Conservation (phyloP, 2,329 filamentous ascomycete species). For the Pezicula rhizophila region DNA sequence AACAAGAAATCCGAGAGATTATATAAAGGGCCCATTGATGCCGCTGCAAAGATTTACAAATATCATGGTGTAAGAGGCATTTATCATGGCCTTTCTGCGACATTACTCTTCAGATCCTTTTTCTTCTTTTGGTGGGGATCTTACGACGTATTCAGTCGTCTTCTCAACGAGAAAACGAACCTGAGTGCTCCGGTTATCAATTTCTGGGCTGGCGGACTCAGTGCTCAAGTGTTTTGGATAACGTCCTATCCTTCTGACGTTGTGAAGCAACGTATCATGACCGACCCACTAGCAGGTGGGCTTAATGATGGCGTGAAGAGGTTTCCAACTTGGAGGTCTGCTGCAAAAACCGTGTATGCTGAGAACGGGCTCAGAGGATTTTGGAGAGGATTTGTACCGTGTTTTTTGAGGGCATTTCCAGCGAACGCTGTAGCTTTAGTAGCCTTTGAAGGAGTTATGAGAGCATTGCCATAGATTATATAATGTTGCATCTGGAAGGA, state of each 20-base stretch:
- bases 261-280: conserved; percentile 96
- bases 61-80: conserved; percentile 72
- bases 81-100: conserved; percentile 80
- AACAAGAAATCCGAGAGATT: conserved; percentile 69
- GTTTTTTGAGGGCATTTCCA: conserved; percentile 88
- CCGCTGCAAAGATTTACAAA: conserved; percentile 61
- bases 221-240: conserved; percentile 91
- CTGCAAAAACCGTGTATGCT: conserved; percentile 67
- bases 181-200: conserved; percentile 78
- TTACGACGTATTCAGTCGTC: conserved; percentile 76
- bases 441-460: conserved; percentile 89
- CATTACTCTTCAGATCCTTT: conserved; percentile 81
- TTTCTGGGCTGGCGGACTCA: conserved; percentile 94
- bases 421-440: conserved; percentile 92
- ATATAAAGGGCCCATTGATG: conserved; percentile 86
- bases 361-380: conserved; percentile 76
- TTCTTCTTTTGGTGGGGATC: conserved; percentile 99
- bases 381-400: conserved; percentile 90
- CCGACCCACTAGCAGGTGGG: conserved; percentile 72
- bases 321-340: conserved; percentile 74
- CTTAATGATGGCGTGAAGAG: conserved; percentile 60
- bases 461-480: conserved; percentile 38
- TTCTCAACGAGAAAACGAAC: conserved; percentile 58
- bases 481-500: neutral
- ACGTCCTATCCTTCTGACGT: conserved; percentile 89